A percentile compares a stretch with the other conserved stretches of the same genome.
Evolutionary conservation across 2,329 filamentous ascomycete genomes (phyloP).

Genomic region (Alternaria infectoria): DNA sequence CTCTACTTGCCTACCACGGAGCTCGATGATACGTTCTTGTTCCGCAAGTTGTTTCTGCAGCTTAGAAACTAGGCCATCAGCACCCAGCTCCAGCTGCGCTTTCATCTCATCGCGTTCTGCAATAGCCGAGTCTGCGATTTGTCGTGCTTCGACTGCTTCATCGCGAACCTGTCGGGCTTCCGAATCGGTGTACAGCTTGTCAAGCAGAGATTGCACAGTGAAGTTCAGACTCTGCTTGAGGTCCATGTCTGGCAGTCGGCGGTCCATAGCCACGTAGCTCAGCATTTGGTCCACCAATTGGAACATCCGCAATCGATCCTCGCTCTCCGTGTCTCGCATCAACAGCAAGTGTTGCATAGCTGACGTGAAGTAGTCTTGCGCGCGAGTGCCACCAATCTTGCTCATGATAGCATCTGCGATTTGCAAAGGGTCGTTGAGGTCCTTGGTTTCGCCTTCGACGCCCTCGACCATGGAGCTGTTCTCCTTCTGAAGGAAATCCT

Average conservation of each 20-base stretch:
- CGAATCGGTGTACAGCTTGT: constrained; percentile 95
- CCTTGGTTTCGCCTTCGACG: constrained; percentile 83
- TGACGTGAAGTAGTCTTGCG: constrained; percentile 94
- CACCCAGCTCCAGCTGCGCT: constrained; percentile 85
- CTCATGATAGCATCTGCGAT: constrained; percentile 93
- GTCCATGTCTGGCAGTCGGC: constrained; percentile 93
- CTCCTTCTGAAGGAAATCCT: constrained; percentile 92
- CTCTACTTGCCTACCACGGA: constrained; percentile 85
- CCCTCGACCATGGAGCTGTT: constrained; percentile 89
- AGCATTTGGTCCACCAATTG: constrained; percentile 99
- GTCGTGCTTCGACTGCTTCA: constrained; percentile 86
- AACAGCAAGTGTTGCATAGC: constrained; percentile 93
- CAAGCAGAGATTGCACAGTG: constrained; percentile 91
- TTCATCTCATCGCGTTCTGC: constrained; percentile 96
- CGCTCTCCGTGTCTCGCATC: constrained; percentile 87
- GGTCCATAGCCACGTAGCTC: constrained; percentile 98
- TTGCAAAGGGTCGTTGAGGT: constrained; percentile 89
- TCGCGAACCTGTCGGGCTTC: constrained; percentile 92
- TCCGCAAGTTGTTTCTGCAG: constrained; percentile 94
- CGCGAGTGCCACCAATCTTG: constrained; percentile 80
- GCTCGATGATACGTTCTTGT: constrained; percentile 86
- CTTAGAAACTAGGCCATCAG: constrained; percentile 91
- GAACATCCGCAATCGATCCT: constrained; percentile 93
- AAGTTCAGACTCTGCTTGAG: constrained; percentile 98
- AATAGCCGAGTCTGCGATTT: constrained; percentile 94